Base-by-base conservation (phyloP, 2,329 filamentous ascomycete genomes). In the Pseudogymnoascus verrucosus region DNA sequence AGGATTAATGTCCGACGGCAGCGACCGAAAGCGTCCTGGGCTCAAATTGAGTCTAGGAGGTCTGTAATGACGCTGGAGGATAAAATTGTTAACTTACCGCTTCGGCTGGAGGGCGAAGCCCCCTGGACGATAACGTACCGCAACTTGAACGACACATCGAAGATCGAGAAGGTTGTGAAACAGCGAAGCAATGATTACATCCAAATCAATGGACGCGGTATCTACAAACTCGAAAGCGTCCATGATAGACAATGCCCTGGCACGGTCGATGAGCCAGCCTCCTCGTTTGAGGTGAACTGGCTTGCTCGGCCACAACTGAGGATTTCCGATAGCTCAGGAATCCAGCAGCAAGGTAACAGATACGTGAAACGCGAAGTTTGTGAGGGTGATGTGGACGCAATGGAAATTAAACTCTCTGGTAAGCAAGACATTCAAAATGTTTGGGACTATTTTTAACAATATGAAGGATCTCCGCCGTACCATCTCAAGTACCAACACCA, bases 321-420 rank as follows among this genome's bases (percentile, higher is more conserved):
- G 12, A 74, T 95, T 54, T 79, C 86, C 5, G 83, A 89, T 65
- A 84, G 84, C n/a, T 80, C 85, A 3, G 83, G 86, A 57, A 80
- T 90, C 57, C 78, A 78, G 10, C 76, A 81, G 37, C 78, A 80
- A 14, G 79, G 78, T 7, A 78, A 80, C 28, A 80, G 81, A 36
- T 89, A 88, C 72, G 74, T 87, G 69, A 96, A 96, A 75, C 83
- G 87, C 44, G 88, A 93, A 65, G 88, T 99, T 31, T 99, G 95
- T 72, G 93, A 99, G 77, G 93, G 93, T 31, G 93, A 98, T 66
- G 89, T 96, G 71, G 93, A 97, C 74, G 86, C 87, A 3, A 87
- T 97, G 63, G 92, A 97, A 71, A 79, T 99, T 62, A 82, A 83
- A 47, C 82, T 99, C 66, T 84, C 84, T 73, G 93, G 91, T 84